Percentiles rank a stretch among this genome's conserved stretches.
phyloP scores from a whole-genome alignment of 352 stramenopile species.

The Thalassiosira hispida region DNA sequence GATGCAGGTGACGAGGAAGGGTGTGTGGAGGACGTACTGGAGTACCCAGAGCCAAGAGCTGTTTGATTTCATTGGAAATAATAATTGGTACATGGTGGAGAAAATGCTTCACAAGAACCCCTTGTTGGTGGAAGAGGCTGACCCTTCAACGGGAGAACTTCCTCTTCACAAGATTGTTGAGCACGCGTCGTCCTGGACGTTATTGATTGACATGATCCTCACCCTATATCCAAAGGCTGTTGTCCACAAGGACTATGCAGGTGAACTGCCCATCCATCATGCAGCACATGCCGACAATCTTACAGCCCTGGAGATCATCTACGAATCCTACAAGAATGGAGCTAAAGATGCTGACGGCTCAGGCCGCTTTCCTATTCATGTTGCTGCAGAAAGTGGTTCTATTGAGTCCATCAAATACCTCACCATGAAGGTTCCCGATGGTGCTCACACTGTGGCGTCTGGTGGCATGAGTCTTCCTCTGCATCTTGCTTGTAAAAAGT shows the following conservation, averaged over 20 bases:
- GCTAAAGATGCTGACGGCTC: constrained; percentile 80
- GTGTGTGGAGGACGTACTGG: constrained; percentile 57
- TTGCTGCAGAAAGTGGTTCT: constrained; percentile 80
- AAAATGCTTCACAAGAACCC: constrained; percentile 84
- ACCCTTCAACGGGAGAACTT: constrained; percentile 76
- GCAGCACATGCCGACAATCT: constrained; percentile 79
- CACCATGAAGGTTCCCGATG: constrained; percentile 74
- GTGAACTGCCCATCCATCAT: constrained; percentile 83
- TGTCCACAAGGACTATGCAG: constrained; percentile 82
- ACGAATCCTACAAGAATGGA: constrained; percentile 84
- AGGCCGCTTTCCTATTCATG: constrained; percentile 81
- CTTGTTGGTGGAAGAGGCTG: constrained; percentile 72
- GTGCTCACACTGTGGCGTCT: constrained; percentile 76
- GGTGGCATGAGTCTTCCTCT: constrained; percentile 75
- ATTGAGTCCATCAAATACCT: constrained; percentile 85
- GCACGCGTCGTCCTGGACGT: constrained; percentile 73
- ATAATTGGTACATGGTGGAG: constrained; percentile 86
- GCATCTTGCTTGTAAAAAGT: constrained; percentile 81
- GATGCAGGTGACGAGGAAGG: constrained; percentile 51
- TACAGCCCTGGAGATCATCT: constrained; percentile 83
- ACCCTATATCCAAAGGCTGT: constrained; percentile 84
- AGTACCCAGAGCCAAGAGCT: constrained; percentile 62
- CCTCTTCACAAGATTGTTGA: constrained; percentile 83
- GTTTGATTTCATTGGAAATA: constrained; percentile 76
- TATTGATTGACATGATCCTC: constrained; percentile 85